A percentile compares a stretch with the other conserved stretches of the same genome.
Evolutionary conservation across 2,329 filamentous ascomycete species (phyloP).

Genomic region (Macrophomina phaseolina): DNA sequence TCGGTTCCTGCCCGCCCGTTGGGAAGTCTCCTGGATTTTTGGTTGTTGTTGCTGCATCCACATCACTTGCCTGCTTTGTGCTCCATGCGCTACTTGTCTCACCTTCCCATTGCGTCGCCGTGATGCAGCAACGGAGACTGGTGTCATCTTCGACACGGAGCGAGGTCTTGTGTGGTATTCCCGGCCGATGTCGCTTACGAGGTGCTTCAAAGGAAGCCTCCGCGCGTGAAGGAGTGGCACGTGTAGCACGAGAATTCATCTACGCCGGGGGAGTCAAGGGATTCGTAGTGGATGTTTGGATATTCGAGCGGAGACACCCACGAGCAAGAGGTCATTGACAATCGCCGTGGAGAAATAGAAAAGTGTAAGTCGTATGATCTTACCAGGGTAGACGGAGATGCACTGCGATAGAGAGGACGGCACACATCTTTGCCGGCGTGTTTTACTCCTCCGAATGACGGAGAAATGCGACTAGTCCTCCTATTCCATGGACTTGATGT

Average conservation of each 20-base stretch:
- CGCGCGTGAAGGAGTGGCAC: background rate
- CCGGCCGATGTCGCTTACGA: background rate
- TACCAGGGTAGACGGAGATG: no score
- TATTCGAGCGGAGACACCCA: no score
- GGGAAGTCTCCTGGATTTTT: background rate
- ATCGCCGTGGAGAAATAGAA: no score
- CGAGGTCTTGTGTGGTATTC: background rate
- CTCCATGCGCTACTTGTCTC: conserved; percentile 9
- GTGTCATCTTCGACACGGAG: background rate
- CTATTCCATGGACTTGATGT: no score
- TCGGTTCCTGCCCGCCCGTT: background rate
- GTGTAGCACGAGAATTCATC: background rate
- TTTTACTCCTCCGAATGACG: no score
- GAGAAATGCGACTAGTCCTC: no score
- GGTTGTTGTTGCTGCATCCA: conserved; percentile 3
- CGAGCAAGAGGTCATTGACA: no score
- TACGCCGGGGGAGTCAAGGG: background rate
- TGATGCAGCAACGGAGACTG: conserved; percentile 2
- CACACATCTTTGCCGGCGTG: no score
- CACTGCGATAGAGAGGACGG: no score
- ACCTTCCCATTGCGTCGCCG: conserved; percentile 3
- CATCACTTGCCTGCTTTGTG: background rate
- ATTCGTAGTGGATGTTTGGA: background rate
- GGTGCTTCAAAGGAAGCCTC: background rate
- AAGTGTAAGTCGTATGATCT: no score